Evolutionary conservation across 2,329 filamentous ascomycete genomes (phyloP).

Genomic region (Lecanicillium sp.): DNA sequence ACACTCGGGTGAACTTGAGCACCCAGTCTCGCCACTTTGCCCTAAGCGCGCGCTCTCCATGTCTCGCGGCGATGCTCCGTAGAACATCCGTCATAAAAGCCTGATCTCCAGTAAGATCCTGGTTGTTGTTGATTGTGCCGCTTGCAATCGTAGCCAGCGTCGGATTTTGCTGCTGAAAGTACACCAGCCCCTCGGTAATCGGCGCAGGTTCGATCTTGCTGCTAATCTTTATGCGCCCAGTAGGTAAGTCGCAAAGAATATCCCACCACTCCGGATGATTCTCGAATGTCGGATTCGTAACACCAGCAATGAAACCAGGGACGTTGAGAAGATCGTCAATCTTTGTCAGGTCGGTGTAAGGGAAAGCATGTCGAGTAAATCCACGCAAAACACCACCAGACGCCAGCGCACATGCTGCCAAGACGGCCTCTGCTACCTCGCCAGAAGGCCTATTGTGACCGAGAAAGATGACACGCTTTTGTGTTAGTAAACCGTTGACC

Average conservation of each 20-base stretch:
- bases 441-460: conserved; percentile 93
- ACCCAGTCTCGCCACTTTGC: conserved; percentile 94
- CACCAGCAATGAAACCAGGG: conserved; percentile 93
- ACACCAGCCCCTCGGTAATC: conserved; percentile 75
- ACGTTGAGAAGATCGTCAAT: conserved; percentile 95
- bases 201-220: conserved; percentile 75
- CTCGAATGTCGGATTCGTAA: conserved; percentile 94
- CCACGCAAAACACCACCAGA: conserved; percentile 88
- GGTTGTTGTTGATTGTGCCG: conserved; percentile 29
- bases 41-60: conserved; percentile 83
- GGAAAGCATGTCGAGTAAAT: conserved; percentile 93
- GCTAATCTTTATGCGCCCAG: conserved; percentile 90
- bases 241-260: conserved; percentile 84
- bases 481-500: conserved; percentile 87
- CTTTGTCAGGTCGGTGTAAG: conserved; percentile 96
- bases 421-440: conserved; percentile 93
- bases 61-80: conserved; percentile 73
- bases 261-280: conserved; percentile 98
- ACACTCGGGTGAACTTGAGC: conserved; percentile 85
- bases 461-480: conserved; percentile 93
- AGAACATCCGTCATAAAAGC: conserved; percentile 84
- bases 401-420: conserved; percentile 90
- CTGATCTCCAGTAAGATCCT: conserved; percentile 76
- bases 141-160: conserved; percentile 42
- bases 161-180: conserved; percentile 77